Conservation (phyloP, 306 rosid genomes). For the Rubus parviflorus region DNA sequence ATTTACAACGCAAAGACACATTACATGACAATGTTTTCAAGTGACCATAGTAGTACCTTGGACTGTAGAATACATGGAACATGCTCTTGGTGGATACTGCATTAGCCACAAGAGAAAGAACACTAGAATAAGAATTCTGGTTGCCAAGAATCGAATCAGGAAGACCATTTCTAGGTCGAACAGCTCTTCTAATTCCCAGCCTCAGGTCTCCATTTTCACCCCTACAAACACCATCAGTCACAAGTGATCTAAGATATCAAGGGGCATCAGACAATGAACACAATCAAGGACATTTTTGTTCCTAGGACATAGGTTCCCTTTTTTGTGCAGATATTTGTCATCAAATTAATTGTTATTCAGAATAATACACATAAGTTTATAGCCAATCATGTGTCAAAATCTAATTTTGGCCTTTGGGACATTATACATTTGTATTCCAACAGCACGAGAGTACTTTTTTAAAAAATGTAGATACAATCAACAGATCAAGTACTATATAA, state of each 20-base stretch:
- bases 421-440: background rate
- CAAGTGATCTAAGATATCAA: conserved; percentile 6
- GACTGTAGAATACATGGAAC: conserved; percentile 93
- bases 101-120: conserved; percentile 73
- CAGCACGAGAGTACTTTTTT: background rate
- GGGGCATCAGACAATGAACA: background rate
- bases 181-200: conserved; percentile 90
- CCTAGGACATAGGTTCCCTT: background rate
- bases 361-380: background rate
- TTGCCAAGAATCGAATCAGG: conserved; percentile 75
- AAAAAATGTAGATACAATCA: background rate
- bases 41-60: conserved; percentile 58
- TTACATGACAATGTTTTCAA: background rate
- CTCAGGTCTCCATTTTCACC: conserved; percentile 94
- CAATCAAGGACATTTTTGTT: background rate
- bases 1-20: background rate
- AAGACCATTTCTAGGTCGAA: conserved; percentile 82
- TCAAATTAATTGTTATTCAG: background rate
- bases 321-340: background rate
- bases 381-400: background rate
- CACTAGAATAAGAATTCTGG: conserved; percentile 60
- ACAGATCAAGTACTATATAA: background rate
- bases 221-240: conserved; percentile 48
- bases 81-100: conserved; percentile 77
- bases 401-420: background rate